phyloP scores from a whole-genome alignment of 2,329 filamentous ascomycete species.

The Cryphonectria radicalis region DNA sequence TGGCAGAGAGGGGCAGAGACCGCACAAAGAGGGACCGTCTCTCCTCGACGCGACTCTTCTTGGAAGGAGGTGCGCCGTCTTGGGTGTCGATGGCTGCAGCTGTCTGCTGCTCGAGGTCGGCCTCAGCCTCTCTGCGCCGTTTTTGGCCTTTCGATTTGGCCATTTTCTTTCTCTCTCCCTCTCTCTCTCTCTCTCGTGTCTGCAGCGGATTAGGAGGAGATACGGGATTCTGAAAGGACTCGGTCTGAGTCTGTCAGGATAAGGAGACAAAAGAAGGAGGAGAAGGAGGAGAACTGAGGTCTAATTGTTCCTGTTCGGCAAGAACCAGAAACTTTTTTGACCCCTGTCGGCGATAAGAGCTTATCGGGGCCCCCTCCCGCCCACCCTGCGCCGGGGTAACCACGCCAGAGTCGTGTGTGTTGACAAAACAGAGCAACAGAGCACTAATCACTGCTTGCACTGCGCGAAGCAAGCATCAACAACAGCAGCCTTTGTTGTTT shows the following conservation, averaged over 20 bases:
- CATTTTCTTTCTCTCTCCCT: conserved; percentile 28
- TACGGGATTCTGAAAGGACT: neutral
- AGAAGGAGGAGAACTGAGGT: neutral
- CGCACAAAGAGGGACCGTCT: conserved; percentile 86
- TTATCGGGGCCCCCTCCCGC: conserved; percentile 6
- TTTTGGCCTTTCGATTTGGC: conserved; percentile 39
- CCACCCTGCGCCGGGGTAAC: conserved; percentile 28
- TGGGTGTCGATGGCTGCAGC: conserved; percentile 27
- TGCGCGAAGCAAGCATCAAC: neutral
- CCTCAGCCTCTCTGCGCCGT: conserved; percentile 42
- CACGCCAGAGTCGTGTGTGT: conserved; percentile 21
- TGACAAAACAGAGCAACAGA: conserved; percentile 27
- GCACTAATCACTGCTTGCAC: neutral
- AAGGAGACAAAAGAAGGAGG: neutral
- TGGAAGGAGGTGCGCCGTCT: conserved; percentile 44
- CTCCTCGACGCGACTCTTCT: conserved; percentile 63
- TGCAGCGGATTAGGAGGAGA: neutral
- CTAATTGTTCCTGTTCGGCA: neutral
- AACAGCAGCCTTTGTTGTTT: conserved; percentile 1
- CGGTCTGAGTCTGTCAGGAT: neutral
- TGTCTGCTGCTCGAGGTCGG: conserved; percentile 35
- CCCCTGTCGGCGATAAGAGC: conserved; percentile 14
- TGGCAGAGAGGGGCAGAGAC: conserved; percentile 77
- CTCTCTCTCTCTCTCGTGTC: neutral
- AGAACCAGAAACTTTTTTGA: conserved; percentile 27